A percentile compares a stretch with the other conserved stretches of the same genome.
phyloP scores from a whole-genome alignment of 2,329 filamentous ascomycete species.

The Massarina eburnea region DNA sequence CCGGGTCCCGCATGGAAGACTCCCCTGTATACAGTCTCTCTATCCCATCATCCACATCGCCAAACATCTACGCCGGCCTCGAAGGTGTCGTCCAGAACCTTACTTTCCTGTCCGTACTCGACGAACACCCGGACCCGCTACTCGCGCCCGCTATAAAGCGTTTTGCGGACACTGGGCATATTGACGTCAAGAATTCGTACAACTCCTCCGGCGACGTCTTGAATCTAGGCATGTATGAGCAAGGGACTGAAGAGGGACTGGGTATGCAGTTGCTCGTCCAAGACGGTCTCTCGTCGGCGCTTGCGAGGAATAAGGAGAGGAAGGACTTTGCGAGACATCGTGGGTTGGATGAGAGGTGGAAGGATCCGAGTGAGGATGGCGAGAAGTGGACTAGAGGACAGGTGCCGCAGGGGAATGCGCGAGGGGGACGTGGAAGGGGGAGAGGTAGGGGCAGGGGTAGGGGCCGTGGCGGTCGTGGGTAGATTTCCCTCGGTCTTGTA shows the following conservation, averaged over 20 bases:
- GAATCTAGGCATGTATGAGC: constrained; percentile 51
- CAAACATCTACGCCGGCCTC: constrained; percentile 51
- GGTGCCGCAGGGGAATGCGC: constrained; percentile 4
- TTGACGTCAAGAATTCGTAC: constrained; percentile 35
- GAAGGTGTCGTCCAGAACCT: constrained; percentile 49
- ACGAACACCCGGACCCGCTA: constrained; percentile 47
- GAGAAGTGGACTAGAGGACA: constrained; percentile 22
- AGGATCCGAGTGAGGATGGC: constrained; percentile 27
- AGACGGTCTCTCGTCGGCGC: constrained; percentile 32
- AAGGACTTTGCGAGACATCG: constrained; percentile 13
- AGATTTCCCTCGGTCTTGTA: background rate
- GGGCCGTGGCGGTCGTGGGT: background rate
- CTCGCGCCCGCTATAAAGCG: constrained; percentile 23
- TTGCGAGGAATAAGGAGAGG: constrained; percentile 15
- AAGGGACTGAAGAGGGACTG: constrained; percentile 34
- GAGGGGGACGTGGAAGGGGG: constrained; percentile 13
- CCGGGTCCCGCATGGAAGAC: constrained; percentile 17
- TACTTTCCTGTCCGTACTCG: constrained; percentile 46
- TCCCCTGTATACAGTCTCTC: constrained; percentile 54
- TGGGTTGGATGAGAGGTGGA: constrained; percentile 45
- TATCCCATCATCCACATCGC: constrained; percentile 47
- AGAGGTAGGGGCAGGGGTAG: constrained; percentile 14
- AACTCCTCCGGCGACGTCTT: constrained; percentile 41
- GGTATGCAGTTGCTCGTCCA: constrained; percentile 47
- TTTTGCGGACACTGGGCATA: constrained; percentile 10